Conservation (phyloP, 2,329 filamentous ascomycete genomes). For the Emmonsiellopsis sp. region DNA sequence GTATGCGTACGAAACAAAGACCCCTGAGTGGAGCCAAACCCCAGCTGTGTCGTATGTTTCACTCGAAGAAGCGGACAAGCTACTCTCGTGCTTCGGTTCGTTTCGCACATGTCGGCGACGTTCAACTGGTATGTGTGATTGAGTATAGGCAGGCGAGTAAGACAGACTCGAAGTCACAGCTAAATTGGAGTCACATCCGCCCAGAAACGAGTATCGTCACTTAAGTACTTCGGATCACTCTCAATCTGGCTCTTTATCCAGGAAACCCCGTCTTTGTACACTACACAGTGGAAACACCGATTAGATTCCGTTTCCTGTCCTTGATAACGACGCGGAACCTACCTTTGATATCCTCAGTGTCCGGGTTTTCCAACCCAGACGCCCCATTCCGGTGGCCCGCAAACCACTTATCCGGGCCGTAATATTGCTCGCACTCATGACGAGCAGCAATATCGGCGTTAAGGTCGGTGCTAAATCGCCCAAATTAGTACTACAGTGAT, state of each 20-base stretch:
- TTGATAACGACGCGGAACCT: constrained; percentile 8
- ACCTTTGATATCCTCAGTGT: constrained; percentile 16
- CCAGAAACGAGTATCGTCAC: constrained; percentile 4
- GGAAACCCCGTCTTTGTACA: neutral
- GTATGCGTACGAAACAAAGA: too few species aligned
- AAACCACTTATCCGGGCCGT: constrained; percentile 17
- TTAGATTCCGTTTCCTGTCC: too few species aligned
- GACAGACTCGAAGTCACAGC: neutral
- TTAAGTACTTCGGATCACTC: neutral
- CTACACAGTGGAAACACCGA: neutral
- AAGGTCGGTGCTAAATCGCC: constrained; percentile 11
- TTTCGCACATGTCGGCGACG: too few species aligned
- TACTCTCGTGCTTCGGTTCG: too few species aligned
- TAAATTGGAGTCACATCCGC: constrained; percentile 1
- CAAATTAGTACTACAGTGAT: neutral
- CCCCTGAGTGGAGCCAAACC: too few species aligned
- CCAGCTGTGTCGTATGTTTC: too few species aligned
- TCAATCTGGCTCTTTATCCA: constrained; percentile 4
- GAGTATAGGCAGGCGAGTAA: neutral
- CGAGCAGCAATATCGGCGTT: constrained; percentile 15
- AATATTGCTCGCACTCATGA: constrained; percentile 15
- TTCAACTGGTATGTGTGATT: too few species aligned
- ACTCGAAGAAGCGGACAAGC: too few species aligned
- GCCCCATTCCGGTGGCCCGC: constrained; percentile 18
- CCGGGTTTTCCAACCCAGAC: constrained; percentile 13